Base-by-base conservation (phyloP, 1,139 yeast species). In the Blastobotrys arbuscula region DNA sequence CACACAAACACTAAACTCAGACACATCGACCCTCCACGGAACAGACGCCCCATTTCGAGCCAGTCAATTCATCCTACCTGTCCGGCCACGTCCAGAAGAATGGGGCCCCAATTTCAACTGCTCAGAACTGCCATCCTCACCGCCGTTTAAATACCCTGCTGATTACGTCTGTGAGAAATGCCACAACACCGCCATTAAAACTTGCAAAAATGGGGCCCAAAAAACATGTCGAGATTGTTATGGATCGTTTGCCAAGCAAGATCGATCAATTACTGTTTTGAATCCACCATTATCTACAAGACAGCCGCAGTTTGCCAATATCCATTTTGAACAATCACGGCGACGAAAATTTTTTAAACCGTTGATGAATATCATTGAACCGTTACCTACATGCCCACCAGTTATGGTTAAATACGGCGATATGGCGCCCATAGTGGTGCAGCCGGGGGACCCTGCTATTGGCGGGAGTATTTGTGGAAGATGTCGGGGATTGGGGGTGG, bases 391-490 rank as follows among this genome's bases (percentile, higher is more conserved):
- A 19, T 35, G 37, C 35, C 16, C 65, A n/a, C 49, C 48, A 2
- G 41, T 42, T 7, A 44, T 44, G 47, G 47, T 44, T 26, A 39
- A 49, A 23, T 48, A 50, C 21, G 53, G 51, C 24, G 47, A 24
- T 20, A 55, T 49, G 15, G 65, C 67, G 7, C 75, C 81, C 0
- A 44, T 77, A 8, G 68, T 78, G 30, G 84, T 85, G 1, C 65
- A 61, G 10, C 95, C 96, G 0, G 96, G 96, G 1, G 95, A 87
- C 57, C 94, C 95, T 0, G 65, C 89, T 23, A 69, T 87, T 12
- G 96, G 96, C 0, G 96, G 96, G 1, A 64, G 73, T 1, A 58
- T 82, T 4, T 88, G 96, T 67, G 89, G 90, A 0, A 67, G 80
- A 48, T 88, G 96, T 59, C 64, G 88, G 44, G 96, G 96, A 1